Evolutionary conservation across 2,329 filamentous ascomycete genomes (phyloP), one percentile per base, ranked within the genome.

Genomic region (Fusarium sacchari): DNA sequence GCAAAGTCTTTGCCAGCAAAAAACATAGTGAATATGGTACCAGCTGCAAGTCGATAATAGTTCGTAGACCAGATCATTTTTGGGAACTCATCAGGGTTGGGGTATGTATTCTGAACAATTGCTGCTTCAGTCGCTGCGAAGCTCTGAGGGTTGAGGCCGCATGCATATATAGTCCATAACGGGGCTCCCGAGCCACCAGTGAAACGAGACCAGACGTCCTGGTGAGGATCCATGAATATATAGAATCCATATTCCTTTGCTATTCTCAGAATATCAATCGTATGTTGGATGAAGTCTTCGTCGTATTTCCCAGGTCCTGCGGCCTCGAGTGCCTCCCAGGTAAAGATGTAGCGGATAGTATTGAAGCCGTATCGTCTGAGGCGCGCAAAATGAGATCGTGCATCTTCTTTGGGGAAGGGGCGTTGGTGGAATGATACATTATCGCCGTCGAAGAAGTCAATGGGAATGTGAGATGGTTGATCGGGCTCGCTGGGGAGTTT

Each of bases 1-100:
- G 96, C 94, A 85, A 98, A 98, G 78, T 97, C 94, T 72, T 87
- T 90, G 40, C 96, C 96, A 14, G 89, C 95, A 81, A 97, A 99
- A 84, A 97, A 99, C 58, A 98, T 84, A 0, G 96, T 97, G 81
- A 98, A 98, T 76, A 98, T 94, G 50, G 94, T 95, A 74, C 95
- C 94, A 56, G 92, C 93, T 6, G 93, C 95, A 56, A 98, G 86
- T 30, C 96, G 90, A 70, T 91, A 93, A 82, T 99, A 99, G 81
- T 99, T 99, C 58, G 97, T 98, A 22, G 96, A 95, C 96, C 96
- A 99, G 65, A 98, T 96, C 97, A 99, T 99, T 84, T 98, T 98
- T 30, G 96, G 96, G 75, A 96, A 99, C 3, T 92, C 88, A 32
- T 91, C 91, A 14, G 95, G 94, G 26, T 97, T 89, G 15, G 94